Conservation (phyloP, 305 asterid genomes). For the Fraxinus latifolia region DNA sequence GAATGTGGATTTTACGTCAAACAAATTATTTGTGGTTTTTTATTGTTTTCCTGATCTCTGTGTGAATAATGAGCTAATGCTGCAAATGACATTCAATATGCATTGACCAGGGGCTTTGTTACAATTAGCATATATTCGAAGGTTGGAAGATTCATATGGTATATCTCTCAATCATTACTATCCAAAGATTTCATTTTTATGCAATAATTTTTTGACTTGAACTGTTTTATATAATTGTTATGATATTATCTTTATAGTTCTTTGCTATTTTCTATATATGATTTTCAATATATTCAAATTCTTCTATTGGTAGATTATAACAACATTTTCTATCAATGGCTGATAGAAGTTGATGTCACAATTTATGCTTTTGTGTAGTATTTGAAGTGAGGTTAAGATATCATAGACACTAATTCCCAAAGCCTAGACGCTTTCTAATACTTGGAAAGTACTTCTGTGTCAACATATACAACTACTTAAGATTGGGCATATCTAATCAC, state of each 20-base stretch:
- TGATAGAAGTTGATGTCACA: not conserved
- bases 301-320: not conserved
- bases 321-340: not conserved
- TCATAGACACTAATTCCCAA: not conserved
- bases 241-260: not conserved
- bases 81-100: not conserved
- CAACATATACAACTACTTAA: not conserved
- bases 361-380: not conserved
- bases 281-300: not conserved
- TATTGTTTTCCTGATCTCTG: not conserved
- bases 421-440: not conserved
- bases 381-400: not conserved
- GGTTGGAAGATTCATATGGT: slow-evolving; percentile 79
- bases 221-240: not conserved
- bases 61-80: not conserved
- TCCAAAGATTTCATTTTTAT: not conserved
- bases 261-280: not conserved
- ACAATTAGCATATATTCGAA: slow-evolving; percentile 64
- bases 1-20: not conserved
- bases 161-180: slow-evolving; percentile 29
- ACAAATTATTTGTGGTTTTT: not conserved
- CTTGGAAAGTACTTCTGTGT: not conserved
- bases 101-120: slow-evolving; percentile 61
- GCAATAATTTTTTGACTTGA: not conserved
- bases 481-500: not conserved